Base-by-base conservation (phyloP, 192 early-diverging fungal genomes). In the Gorgonomyces haynaldii region DNA sequence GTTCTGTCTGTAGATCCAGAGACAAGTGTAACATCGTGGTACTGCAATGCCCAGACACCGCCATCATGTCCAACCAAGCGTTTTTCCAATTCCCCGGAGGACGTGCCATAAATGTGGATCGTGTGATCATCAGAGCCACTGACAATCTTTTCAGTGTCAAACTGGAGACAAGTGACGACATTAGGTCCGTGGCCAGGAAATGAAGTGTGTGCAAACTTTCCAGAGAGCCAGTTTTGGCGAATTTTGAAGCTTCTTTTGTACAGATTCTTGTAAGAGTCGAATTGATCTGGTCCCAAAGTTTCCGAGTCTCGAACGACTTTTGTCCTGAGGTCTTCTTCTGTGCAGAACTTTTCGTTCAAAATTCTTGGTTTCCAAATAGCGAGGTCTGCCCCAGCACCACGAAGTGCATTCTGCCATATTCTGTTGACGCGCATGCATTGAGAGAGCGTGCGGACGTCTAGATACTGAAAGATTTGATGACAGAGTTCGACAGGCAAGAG, bases 31-130 rank as follows among this genome's bases (percentile, higher is more conserved):
- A 83, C 74, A 21, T 86, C 83, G 28, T 83, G 79, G 45, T 93
- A 92, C 49, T 93, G 84, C 27, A 99, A 65, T 7, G 92, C 92
- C 96, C 96, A 99, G 4, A 99, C 92, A 42, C 96, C 96, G 31
- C 93, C 94, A 27, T 88, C 86, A 39, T 76, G 74, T 15, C 94
- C 93, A 21, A 67, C 69, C 19, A 99, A 69, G 34, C 71, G 70
- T 52, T 82, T 74, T 19, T 72, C 60, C 20, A 81, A 60, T 17
- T 67, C 66, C n/a, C 93, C 93, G 0, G 85, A 91, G 1, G 58
- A 60, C 10, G 86, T 86, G 50, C 91, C 85, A 49, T 93, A 97
- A 22, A 99, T 87, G 57, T 89, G 84, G 23, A 97, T 96, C 17
- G 82, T 80, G 42, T 86, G 80, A 35, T 93, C 91, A 63, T 96